A percentile compares a stretch with the other conserved stretches of the same genome.
Evolutionary conservation across 2,329 filamentous ascomycete species (phyloP).

Genomic region (Scytalidium sp.): DNA sequence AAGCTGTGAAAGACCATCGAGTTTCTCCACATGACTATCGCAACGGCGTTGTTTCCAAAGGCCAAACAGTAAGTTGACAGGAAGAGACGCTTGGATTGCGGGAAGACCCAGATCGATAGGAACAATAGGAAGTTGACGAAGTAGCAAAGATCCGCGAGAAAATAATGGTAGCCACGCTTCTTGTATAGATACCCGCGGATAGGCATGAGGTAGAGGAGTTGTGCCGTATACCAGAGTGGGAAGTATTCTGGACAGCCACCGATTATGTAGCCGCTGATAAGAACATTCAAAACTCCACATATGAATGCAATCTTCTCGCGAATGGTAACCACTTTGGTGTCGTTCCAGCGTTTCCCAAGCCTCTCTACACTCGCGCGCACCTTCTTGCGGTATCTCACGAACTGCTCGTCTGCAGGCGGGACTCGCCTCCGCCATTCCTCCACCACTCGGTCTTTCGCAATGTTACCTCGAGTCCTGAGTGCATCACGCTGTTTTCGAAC

Average conservation of each 20-base stretch:
- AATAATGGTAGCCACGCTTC: slow-evolving; percentile 91
- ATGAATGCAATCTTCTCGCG: slow-evolving; percentile 97
- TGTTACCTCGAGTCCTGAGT: slow-evolving; percentile 70
- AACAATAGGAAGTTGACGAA: slow-evolving; percentile 90
- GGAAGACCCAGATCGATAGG: slow-evolving; percentile 86
- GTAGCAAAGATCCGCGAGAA: slow-evolving; percentile 95
- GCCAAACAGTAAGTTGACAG: slow-evolving; percentile 90
- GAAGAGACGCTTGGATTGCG: slow-evolving; percentile 84
- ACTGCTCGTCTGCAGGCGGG: slow-evolving; percentile 84
- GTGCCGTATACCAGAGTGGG: slow-evolving; percentile 86
- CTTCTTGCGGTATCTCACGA: slow-evolving; percentile 83
- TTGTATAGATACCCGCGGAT: slow-evolving; percentile 91
- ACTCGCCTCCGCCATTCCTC: slow-evolving; percentile 88
- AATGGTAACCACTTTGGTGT: slow-evolving; percentile 81
- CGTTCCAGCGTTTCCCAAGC: slow-evolving; percentile 80
- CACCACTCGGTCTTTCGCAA: slow-evolving; percentile 84
- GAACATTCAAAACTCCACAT: slow-evolving; percentile 93
- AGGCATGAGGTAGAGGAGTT: slow-evolving; percentile 94
- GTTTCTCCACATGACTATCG: slow-evolving; percentile 99
- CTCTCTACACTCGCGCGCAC: slow-evolving; percentile 90
- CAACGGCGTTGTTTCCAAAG: slow-evolving; percentile 94
- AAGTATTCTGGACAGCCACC: slow-evolving; percentile 83
- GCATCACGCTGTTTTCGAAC: slow-evolving; percentile 76
- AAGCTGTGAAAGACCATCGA: slow-evolving; percentile 97
- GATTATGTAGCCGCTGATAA: slow-evolving; percentile 91